A percentile compares a stretch with the other conserved stretches of the same genome.
These are phyloP conservation scores for Favolaschia claudopus DNA, from an alignment of 768 basidiomycete species.

Conservation along the genomic window DNA sequence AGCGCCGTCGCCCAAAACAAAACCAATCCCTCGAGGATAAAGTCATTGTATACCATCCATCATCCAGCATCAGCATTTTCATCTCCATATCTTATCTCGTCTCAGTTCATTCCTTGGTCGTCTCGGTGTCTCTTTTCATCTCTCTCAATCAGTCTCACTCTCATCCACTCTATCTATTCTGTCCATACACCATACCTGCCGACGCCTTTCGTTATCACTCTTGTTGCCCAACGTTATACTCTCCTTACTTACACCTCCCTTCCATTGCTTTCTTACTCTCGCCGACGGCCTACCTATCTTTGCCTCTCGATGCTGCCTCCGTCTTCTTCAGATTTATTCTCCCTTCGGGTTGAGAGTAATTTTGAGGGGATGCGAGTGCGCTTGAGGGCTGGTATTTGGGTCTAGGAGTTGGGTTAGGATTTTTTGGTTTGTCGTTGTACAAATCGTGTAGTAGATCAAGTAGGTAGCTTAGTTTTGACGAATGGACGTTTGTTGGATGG, in stretches of 20 bases:
- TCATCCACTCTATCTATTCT: constrained; percentile 29
- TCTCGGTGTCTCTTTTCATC: constrained; percentile 20
- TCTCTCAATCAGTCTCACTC: constrained; percentile 25
- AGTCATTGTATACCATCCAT: neutral
- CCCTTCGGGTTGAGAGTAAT: constrained; percentile 23
- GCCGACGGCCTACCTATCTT: neutral
- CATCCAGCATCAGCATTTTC: constrained; percentile 6
- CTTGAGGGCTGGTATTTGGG: too few relatives aligned
- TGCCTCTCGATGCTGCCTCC: constrained; percentile 28
- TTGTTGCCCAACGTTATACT: constrained; percentile 3
- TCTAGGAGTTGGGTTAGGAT: neutral
- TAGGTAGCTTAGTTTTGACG: neutral
- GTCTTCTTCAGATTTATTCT: constrained; percentile 3
- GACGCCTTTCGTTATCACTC: neutral
- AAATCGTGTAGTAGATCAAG: neutral
- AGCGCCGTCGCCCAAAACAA: constrained; percentile 14
- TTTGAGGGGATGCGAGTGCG: constrained; percentile 19
- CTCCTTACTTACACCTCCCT: neutral
- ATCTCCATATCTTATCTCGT: constrained; percentile 3
- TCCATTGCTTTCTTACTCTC: neutral
- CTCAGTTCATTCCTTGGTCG: constrained; percentile 10
- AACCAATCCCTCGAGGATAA: constrained; percentile 5
- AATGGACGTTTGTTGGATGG: constrained; percentile 14
- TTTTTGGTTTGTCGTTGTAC: neutral
- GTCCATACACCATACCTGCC: constrained; percentile 8